phyloP scores from a whole-genome alignment of 2,329 filamentous ascomycete genomes.

The Beauveria sp. region DNA sequence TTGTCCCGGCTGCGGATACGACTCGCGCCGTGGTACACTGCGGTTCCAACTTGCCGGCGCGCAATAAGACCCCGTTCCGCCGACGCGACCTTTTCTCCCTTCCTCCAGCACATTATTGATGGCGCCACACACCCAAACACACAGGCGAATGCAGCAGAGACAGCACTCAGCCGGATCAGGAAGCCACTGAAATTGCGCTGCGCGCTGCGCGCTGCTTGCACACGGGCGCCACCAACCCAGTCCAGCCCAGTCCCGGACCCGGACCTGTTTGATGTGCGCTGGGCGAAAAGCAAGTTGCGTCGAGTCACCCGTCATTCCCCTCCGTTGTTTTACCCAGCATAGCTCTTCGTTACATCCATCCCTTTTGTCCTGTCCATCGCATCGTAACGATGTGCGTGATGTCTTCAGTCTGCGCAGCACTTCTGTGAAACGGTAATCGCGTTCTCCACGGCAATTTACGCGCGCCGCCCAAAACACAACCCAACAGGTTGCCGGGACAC shows the following conservation, averaged over 20 bases:
- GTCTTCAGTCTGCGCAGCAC: background rate
- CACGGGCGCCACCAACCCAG: background rate
- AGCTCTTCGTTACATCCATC: background rate
- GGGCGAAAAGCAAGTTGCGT: background rate
- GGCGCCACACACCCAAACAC: background rate
- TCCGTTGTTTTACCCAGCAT: background rate
- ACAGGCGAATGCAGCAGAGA: slow-evolving; percentile 6
- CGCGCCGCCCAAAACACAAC: background rate
- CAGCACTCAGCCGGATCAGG: slow-evolving; percentile 6
- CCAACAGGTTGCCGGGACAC: background rate
- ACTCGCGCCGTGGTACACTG: background rate
- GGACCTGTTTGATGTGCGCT: slow-evolving; percentile 5
- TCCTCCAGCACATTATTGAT: background rate
- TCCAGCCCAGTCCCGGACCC: background rate
- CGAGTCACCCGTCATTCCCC: background rate
- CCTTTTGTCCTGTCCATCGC: background rate
- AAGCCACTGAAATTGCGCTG: slow-evolving; percentile 7
- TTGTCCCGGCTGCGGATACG: background rate
- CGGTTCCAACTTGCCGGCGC: background rate
- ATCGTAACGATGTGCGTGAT: background rate
- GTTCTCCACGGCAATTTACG: background rate
- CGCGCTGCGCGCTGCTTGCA: background rate
- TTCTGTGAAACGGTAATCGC: background rate
- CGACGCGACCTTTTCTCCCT: background rate
- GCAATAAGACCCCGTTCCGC: background rate